These are phyloP conservation scores for Sporothrix brasiliensis DNA, from an alignment of 2,329 filamentous ascomycete species.

Conservation along the genomic window DNA sequence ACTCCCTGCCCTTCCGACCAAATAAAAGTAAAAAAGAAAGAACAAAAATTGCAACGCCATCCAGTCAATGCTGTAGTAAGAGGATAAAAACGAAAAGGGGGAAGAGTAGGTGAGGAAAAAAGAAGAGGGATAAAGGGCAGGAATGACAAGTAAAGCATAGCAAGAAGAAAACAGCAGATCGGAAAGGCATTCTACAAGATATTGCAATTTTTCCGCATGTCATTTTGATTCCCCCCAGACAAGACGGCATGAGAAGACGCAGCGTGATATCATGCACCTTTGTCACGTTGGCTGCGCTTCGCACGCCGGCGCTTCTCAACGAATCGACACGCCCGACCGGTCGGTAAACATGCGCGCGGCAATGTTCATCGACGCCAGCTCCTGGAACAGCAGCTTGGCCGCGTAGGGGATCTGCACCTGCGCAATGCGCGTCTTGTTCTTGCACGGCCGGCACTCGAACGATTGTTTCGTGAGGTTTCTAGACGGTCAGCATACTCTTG, in stretches of 20 bases:
- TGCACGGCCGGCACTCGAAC: slow-evolving; percentile 95
- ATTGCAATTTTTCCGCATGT: slow-evolving; percentile 5
- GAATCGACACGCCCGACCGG: slow-evolving; percentile 72
- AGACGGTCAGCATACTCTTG: slow-evolving; percentile 38
- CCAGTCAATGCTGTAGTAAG: slow-evolving; percentile 28
- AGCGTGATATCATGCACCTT: background rate
- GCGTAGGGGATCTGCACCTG: slow-evolving; percentile 98
- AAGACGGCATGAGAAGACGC: too few species aligned
- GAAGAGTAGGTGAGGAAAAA: background rate
- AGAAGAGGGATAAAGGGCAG: background rate
- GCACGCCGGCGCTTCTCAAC: slow-evolving; percentile 47
- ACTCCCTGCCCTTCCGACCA: background rate
- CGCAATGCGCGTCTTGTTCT: slow-evolving; percentile 98
- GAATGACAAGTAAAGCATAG: background rate
- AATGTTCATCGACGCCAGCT: slow-evolving; percentile 97
- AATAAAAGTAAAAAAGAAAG: background rate
- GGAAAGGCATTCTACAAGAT: slow-evolving; percentile 14
- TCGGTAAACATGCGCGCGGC: slow-evolving; percentile 96
- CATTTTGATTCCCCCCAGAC: background rate
- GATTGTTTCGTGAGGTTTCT: slow-evolving; percentile 93
- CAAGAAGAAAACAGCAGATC: background rate
- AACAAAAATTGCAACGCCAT: slow-evolving; percentile 30
- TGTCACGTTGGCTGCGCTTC: background rate
- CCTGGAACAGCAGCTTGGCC: slow-evolving; percentile 97
- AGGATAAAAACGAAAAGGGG: background rate